These are phyloP conservation scores for Metschnikowia kunwiensis DNA, from an alignment of 805 yeast genomes.

Conservation along the genomic window DNA sequence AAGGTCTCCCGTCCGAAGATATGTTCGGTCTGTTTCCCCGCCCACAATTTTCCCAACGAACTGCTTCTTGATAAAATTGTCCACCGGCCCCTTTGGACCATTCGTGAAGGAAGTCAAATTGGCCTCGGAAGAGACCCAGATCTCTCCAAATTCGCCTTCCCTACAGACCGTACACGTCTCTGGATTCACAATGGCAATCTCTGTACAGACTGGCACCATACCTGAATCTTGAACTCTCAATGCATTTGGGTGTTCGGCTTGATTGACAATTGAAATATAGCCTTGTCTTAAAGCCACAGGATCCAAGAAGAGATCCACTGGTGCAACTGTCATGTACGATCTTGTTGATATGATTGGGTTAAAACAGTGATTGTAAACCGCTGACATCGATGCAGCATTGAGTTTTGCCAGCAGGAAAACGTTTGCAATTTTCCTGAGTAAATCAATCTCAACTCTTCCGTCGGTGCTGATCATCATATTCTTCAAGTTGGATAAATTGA, in stretches of 20 bases:
- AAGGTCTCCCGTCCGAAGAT: slow-evolving; percentile 87
- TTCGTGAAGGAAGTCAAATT: slow-evolving; percentile 61
- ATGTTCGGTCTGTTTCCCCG: slow-evolving; percentile 60
- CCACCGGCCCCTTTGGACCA: slow-evolving; percentile 51
- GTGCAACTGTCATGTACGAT: slow-evolving; percentile 84
- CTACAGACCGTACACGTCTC: slow-evolving; percentile 77
- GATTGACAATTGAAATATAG: slow-evolving; percentile 72
- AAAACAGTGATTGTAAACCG: slow-evolving; percentile 72
- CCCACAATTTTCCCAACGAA: slow-evolving; percentile 62
- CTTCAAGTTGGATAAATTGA: slow-evolving; percentile 59
- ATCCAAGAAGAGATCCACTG: slow-evolving; percentile 82
- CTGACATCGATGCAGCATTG: slow-evolving; percentile 65
- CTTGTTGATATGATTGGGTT: slow-evolving; percentile 84
- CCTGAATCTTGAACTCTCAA: slow-evolving; percentile 90
- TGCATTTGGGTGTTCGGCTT: slow-evolving; percentile 63
- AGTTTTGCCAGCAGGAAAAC: slow-evolving; percentile 64
- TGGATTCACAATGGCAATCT: slow-evolving; percentile 91
- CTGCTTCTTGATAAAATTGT: slow-evolving; percentile 48
- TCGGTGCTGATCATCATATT: slow-evolving; percentile 83
- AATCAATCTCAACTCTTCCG: slow-evolving; percentile 64
- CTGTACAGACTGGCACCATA: slow-evolving; percentile 92
- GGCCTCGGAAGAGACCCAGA: slow-evolving; percentile 93
- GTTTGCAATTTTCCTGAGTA: slow-evolving; percentile 55
- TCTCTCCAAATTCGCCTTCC: slow-evolving; percentile 93
- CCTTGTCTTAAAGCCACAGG: slow-evolving; percentile 91